Conservation (phyloP, 192 early-diverging fungal genomes). For the Entomortierella lignicola region DNA sequence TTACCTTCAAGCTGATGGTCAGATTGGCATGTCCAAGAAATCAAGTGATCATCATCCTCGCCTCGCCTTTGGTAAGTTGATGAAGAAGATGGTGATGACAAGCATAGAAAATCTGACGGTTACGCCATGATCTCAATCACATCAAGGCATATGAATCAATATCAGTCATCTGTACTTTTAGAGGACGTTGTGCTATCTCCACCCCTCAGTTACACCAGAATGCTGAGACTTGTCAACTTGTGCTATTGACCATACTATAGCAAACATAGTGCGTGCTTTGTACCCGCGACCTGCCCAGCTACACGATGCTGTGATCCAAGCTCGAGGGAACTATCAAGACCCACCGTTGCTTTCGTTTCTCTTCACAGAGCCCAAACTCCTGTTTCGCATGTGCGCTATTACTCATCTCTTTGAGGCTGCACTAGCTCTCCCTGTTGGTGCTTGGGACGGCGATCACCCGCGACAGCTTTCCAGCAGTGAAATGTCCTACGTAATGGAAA, state of each 20-base stretch:
- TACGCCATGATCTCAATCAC: background rate
- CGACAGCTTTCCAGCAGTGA: constrained; percentile 15
- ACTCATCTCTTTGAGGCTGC: constrained; percentile 39
- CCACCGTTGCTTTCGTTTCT: constrained; percentile 3
- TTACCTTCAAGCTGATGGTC: constrained; percentile 1
- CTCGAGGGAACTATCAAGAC: background rate
- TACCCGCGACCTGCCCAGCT: constrained; percentile 29
- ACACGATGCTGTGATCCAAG: background rate
- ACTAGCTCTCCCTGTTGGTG: constrained; percentile 5
- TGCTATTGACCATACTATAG: too few species aligned
- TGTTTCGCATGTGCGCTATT: constrained; percentile 27
- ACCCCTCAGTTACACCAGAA: too few species aligned
- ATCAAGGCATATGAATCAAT: too few species aligned
- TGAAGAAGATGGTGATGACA: too few species aligned
- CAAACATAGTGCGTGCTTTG: constrained; percentile 2
- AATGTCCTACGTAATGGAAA: constrained; percentile 9
- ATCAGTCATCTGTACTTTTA: too few species aligned
- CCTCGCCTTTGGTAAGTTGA: constrained; percentile 10
- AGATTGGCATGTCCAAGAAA: background rate
- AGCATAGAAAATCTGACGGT: background rate
- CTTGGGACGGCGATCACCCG: constrained; percentile 11
- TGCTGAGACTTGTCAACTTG: too few species aligned
- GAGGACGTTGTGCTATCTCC: too few species aligned
- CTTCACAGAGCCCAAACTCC: constrained; percentile 9
- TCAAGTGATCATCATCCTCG: background rate